phyloP scores from a whole-genome alignment of 345 rosid genomes.

The Hirschfeldia incana region DNA sequence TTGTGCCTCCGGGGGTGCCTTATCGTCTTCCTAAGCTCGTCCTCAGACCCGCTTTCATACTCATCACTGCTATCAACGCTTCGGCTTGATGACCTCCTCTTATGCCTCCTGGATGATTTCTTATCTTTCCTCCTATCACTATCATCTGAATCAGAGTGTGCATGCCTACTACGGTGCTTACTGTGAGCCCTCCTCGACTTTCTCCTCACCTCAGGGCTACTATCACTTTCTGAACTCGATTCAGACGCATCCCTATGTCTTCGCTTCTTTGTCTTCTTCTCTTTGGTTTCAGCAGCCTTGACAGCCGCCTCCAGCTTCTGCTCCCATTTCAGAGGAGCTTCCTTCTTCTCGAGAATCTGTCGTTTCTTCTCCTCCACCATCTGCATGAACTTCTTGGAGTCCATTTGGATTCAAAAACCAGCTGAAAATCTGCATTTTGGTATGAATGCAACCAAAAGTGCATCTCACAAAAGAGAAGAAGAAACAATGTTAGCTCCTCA shows the following conservation, averaged over 20 bases:
- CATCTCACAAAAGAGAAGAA: conserved; percentile 99
- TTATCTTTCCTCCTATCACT: conserved; percentile 56
- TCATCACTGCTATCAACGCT: conserved; percentile 47
- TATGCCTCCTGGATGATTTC: conserved; percentile 51
- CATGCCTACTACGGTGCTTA: conserved; percentile 61
- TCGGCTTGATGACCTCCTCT: conserved; percentile 46
- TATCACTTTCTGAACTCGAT: conserved; percentile 53
- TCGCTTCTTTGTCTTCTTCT: conserved; percentile 62
- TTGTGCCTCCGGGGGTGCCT: conserved; percentile 47
- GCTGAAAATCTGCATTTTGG: conserved; percentile 86
- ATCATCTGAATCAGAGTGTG: conserved; percentile 53
- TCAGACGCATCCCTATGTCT: conserved; percentile 50
- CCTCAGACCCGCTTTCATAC: conserved; percentile 49
- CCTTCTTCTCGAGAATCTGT: conserved; percentile 71
- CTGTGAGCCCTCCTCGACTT: conserved; percentile 55
- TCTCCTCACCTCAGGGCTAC: conserved; percentile 47
- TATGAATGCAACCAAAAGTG: conserved; percentile 73
- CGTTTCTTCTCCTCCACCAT: conserved; percentile 95
- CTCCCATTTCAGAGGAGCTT: conserved; percentile 95
- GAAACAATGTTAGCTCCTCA: conserved; percentile 80
- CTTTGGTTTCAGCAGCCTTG: conserved; percentile 65
- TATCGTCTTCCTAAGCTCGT: conserved; percentile 51
- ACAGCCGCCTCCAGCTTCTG: conserved; percentile 94
- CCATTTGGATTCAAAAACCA: conserved; percentile 70
- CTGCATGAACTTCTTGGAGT: conserved; percentile 93